Evolutionary conservation across 495 filamentous ascomycete genomes (phyloP).

Genomic region (Xylaria cubensis): DNA sequence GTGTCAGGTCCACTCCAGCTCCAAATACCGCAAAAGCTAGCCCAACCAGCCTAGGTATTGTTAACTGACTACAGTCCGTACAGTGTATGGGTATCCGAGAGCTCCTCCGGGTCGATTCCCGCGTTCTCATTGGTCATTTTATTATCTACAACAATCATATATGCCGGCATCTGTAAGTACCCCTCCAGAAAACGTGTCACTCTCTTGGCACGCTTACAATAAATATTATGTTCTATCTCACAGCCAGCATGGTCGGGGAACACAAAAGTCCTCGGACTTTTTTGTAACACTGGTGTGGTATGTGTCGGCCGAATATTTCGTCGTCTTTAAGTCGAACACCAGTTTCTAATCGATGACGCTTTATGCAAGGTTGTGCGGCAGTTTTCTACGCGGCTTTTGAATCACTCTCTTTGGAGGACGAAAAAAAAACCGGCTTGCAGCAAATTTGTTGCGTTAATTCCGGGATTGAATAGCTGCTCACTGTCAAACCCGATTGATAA

Average conservation of each 20-base stretch:
- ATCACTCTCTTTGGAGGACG: background rate
- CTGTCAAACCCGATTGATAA: background rate
- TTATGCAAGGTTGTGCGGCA: background rate
- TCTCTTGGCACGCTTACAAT: background rate
- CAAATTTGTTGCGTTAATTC: background rate
- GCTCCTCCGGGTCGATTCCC: background rate
- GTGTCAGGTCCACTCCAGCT: too few species aligned
- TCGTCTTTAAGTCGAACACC: background rate
- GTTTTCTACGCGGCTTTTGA: background rate
- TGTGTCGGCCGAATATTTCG: background rate
- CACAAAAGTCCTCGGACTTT: background rate
- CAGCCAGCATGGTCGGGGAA: background rate
- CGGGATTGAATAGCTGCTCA: background rate
- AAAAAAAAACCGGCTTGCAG: background rate
- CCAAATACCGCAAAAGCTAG: background rate
- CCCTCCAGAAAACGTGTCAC: slow-evolving; percentile 2
- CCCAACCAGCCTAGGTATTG: background rate
- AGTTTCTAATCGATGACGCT: background rate
- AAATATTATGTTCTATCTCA: background rate
- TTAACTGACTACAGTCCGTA: too few species aligned
- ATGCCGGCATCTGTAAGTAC: background rate
- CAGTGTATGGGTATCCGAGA: background rate
- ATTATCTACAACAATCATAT: background rate
- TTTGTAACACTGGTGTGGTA: background rate
- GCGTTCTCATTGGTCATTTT: slow-evolving; percentile 2